A percentile compares a stretch with the other conserved stretches of the same genome.
phyloP scores from a whole-genome alignment of 2,329 filamentous ascomycete genomes.

The Emmonsia crescens region DNA sequence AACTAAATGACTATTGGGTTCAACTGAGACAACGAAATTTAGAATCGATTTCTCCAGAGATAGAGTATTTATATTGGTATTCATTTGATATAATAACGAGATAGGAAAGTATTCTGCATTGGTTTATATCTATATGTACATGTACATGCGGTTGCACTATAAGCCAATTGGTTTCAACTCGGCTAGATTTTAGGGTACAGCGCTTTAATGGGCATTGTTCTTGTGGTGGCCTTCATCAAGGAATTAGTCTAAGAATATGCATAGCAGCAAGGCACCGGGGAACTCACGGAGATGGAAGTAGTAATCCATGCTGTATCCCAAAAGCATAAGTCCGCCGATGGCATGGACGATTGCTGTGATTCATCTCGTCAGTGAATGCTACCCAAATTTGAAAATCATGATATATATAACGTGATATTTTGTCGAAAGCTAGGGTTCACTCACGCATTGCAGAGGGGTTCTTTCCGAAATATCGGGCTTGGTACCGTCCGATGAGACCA shows the following conservation, averaged over 20 bases:
- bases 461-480: constrained; percentile 82
- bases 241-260: constrained; percentile 4
- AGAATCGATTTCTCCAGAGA: background rate
- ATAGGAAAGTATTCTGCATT: constrained; percentile 13
- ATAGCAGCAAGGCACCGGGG: background rate
- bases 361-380: constrained; percentile 1
- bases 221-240: constrained; percentile 80
- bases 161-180: background rate
- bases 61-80: background rate
- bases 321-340: constrained; percentile 62
- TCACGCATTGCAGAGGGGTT: constrained; percentile 80
- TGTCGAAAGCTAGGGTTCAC: constrained; percentile 28
- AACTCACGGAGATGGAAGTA: constrained; percentile 98
- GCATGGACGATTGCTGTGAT: constrained; percentile 72
- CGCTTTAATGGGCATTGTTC: constrained; percentile 91
- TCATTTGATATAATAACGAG: background rate
- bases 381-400: background rate
- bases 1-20: background rate
- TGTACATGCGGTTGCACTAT: background rate
- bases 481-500: constrained; percentile 80
- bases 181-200: background rate
- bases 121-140: constrained; percentile 33
- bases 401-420: background rate
- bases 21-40: background rate
- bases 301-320: constrained; percentile 97